Conservation (phyloP, 768 basidiomycete genomes). For the Tulasnella sp. region DNA sequence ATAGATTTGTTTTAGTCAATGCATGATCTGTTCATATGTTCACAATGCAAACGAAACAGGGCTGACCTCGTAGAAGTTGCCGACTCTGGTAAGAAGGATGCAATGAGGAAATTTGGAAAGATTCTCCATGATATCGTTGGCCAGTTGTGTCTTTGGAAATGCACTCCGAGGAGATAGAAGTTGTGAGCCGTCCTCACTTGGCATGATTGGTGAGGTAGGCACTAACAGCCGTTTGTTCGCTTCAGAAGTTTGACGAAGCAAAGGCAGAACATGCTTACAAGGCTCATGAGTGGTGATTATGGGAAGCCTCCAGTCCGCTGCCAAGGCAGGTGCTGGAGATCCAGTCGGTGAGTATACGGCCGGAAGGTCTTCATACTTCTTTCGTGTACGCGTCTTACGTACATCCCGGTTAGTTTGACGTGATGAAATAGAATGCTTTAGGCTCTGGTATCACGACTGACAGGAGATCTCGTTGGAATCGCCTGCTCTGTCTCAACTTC, state of each 20-base stretch:
- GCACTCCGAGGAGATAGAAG: background rate
- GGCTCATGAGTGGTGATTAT: background rate
- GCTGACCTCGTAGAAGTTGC: slow-evolving; percentile 87
- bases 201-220: background rate
- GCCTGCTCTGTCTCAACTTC: too few species aligned
- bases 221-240: background rate
- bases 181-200: background rate
- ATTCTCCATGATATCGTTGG: slow-evolving; percentile 61
- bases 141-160: slow-evolving; percentile 38
- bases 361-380: slow-evolving; percentile 52
- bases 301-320: slow-evolving; percentile 6
- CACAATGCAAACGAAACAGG: background rate
- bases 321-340: slow-evolving; percentile 33
- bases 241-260: background rate
- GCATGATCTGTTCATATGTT: slow-evolving; percentile 14
- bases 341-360: slow-evolving; percentile 33
- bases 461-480: too few species aligned
- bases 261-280: background rate
- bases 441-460: too few species aligned
- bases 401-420: slow-evolving; percentile 12
- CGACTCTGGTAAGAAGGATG: slow-evolving; percentile 81
- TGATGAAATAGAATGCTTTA: too few species aligned
- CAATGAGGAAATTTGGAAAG: slow-evolving; percentile 74
- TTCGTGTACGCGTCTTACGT: slow-evolving; percentile 34
- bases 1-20: background rate